Percentiles rank a stretch among this genome's conserved stretches.
These are phyloP conservation scores for Globisporangium paroecandrum DNA, from an alignment of 352 stramenopile genomes.

Conservation along the genomic window DNA sequence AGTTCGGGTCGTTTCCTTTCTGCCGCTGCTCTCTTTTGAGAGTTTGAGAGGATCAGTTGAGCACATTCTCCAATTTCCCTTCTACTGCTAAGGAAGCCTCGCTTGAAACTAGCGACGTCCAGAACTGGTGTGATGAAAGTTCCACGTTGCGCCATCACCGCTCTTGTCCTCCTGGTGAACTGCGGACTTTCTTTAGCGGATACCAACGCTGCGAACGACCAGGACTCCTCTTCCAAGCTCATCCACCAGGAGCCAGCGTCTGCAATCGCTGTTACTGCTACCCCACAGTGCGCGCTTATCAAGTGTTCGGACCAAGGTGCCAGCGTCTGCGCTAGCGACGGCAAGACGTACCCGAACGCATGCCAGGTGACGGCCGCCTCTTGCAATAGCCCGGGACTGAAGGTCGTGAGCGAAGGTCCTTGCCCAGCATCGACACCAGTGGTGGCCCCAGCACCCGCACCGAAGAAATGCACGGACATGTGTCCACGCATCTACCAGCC, in stretches of 20 bases:
- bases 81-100: neutral
- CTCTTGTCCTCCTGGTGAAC: neutral
- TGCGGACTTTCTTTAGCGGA: neutral
- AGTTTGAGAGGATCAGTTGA: neutral
- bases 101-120: neutral
- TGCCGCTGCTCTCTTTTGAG: neutral
- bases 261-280: neutral
- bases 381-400: conserved; percentile 6
- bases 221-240: neutral
- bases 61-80: neutral
- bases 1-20: neutral
- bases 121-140: neutral
- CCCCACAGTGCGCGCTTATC: conserved; percentile 11
- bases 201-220: neutral
- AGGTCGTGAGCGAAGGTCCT: conserved; percentile 7
- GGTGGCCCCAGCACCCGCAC: neutral
- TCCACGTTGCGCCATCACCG: neutral
- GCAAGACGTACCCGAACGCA: conserved; percentile 17
- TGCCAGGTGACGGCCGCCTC: conserved; percentile 12
- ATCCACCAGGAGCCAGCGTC: neutral
- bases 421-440: neutral
- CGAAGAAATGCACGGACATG: neutral
- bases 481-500: conserved; percentile 23
- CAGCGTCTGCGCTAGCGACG: conserved; percentile 16
- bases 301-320: conserved; percentile 16